Evolutionary conservation across 2,329 filamentous ascomycete species (phyloP).

Genomic region (Aspergillus fumigatiaffinis): DNA sequence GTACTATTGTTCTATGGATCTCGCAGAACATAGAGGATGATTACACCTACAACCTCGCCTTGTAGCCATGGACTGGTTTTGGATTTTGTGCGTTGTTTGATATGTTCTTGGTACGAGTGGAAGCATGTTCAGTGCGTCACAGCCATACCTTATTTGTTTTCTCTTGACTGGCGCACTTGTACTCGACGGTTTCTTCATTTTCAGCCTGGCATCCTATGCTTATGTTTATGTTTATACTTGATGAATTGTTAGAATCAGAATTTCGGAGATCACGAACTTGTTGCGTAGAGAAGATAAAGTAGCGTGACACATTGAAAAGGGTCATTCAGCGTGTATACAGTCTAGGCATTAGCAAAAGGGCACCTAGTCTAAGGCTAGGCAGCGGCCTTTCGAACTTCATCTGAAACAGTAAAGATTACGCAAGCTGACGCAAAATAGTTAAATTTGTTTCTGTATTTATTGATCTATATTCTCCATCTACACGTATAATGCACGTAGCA

Average conservation of each 20-base stretch:
- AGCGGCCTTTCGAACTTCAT: background rate
- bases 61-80: conserved; percentile 36
- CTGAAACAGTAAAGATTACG: background rate
- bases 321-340: background rate
- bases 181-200: background rate
- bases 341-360: background rate
- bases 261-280: background rate
- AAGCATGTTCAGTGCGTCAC: background rate
- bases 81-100: background rate
- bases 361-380: background rate
- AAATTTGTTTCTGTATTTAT: background rate
- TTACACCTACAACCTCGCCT: conserved; percentile 65
- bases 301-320: background rate
- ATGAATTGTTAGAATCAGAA: background rate
- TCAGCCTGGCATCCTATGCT: background rate
- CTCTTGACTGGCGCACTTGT: conserved; percentile 1
- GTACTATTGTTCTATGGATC: conserved; percentile 63
- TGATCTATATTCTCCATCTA: background rate
- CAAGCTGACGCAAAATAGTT: background rate
- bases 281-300: background rate
- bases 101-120: background rate
- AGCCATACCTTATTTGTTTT: background rate
- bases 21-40: conserved; percentile 71
- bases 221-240: background rate
- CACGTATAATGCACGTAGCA: background rate